Evolutionary conservation across 2,329 filamentous ascomycete genomes (phyloP).

Genomic region (Paradendryphiella salina): DNA sequence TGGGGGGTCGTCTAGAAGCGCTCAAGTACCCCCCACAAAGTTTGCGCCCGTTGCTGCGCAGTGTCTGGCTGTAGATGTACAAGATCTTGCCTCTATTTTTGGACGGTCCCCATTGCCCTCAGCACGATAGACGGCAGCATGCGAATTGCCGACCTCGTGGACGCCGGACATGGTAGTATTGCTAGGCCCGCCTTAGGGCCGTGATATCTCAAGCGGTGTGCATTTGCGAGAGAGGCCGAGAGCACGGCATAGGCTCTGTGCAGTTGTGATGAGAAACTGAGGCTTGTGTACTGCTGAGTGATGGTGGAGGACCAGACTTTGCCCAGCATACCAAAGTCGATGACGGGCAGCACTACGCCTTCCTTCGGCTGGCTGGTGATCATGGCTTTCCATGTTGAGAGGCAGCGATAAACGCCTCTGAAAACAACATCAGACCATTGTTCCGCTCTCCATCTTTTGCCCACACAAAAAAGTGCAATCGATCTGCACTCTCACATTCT

Average conservation of each 20-base stretch:
- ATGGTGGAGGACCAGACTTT: conserved; percentile 10
- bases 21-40: conserved; percentile 29
- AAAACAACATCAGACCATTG: conserved; percentile 44
- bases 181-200: conserved; percentile 33
- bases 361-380: conserved; percentile 1
- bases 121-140: conserved; percentile 7
- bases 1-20: conserved; percentile 32
- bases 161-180: conserved; percentile 9
- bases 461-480: conserved; percentile 4
- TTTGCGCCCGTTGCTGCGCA: conserved; percentile 23
- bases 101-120: conserved; percentile 13
- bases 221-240: conserved; percentile 13
- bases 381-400: conserved; percentile 20
- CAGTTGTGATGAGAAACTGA: conserved; percentile 13
- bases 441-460: conserved; percentile 19
- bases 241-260: conserved; percentile 2
- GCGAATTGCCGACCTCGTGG: conserved; percentile 19
- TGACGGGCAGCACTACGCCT: background rate
- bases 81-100: conserved; percentile 34
- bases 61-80: conserved; percentile 26
- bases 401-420: conserved; percentile 19
- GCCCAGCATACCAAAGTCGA: too few species aligned
- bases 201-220: conserved; percentile 31
- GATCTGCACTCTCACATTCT: background rate
- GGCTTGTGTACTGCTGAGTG: conserved; percentile 15